phyloP scores from a whole-genome alignment of 768 basidiomycete genomes.

The Mrakia gelida region DNA sequence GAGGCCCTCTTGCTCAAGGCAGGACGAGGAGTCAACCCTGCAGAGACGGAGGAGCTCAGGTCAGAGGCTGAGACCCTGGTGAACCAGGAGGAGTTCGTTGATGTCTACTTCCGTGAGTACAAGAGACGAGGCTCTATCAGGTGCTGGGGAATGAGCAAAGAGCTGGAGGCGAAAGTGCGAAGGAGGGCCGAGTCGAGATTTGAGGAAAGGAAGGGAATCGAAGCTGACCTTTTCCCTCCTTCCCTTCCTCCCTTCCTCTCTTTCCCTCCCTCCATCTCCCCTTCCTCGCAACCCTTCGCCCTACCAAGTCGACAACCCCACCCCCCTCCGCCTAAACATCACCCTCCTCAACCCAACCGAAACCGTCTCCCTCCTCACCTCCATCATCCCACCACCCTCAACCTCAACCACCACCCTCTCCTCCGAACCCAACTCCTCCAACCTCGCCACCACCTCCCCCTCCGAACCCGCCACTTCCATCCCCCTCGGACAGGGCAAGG shows the following conservation, averaged over 20 bases:
- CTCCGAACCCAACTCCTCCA: not conserved
- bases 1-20: not conserved
- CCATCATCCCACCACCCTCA: conserved; percentile 10
- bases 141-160: too few species aligned
- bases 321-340: conserved; percentile 22
- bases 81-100: conserved; percentile 22
- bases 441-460: not conserved
- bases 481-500: conserved; percentile 20
- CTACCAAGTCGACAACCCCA: not conserved
- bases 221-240: conserved; percentile 14
- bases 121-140: too few species aligned
- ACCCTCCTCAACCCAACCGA: not conserved
- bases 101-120: conserved; percentile 17
- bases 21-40: too few species aligned
- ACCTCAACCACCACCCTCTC: not conserved
- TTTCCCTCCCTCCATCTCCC: too few species aligned
- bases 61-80: not conserved
- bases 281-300: not conserved
- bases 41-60: not conserved
- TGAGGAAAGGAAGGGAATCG: not conserved
- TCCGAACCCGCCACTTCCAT: conserved; percentile 1
- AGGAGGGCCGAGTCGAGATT: not conserved
- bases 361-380: conserved; percentile 21
- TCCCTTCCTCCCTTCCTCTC: not conserved
- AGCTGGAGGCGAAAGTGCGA: not conserved